Base-by-base conservation (phyloP, 495 filamentous ascomycete species). In the Aspergillus wentii region DNA sequence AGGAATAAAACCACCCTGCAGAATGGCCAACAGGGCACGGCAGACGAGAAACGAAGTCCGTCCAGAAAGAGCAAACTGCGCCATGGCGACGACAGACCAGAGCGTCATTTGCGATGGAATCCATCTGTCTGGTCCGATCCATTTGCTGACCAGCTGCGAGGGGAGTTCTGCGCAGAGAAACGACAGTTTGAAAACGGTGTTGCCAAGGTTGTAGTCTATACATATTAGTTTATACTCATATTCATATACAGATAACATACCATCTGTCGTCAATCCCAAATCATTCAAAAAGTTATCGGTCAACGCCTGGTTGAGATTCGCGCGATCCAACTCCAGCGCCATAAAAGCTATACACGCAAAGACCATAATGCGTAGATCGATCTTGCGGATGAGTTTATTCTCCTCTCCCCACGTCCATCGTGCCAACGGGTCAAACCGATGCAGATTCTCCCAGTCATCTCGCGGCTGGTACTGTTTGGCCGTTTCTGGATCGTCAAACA, bases 321-420 rank as follows among this genome's bases (percentile, higher is more conserved):
- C 61, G 1, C 76, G 69, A 50, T 90, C 84, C 3, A 87, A 54
- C 38, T 88, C 76, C 22, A 88, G 66, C 2, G 77, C 80, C 37
- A 86, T 80, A 57, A 88, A 87, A 78, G 83, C 86, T 22, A 84
- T n/a, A n/a, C 26, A 86, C 5, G 72, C 68, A 67, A 72, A 73
- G 2, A 68, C 33, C 42, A 74, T 71, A 9, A 86, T 71, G 8
- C 63, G 61, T 13, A 55, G 26, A 44, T 79, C 75, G 27, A 76
- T 57, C 36, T 68, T 70, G 3, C 59, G 46, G 2, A 57, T 32
- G 18, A 56, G 22, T 9, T 30, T 39, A 15, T 55, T 34, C 40
- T 76, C 74, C 46, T 77, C 74, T 5, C 41, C 44, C 56, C 60
- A 72, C 6, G 69, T 76, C 74, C 74, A 76, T 46, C 64, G 46